Conservation (phyloP, 345 rosid genomes). For the Linum usitatissimum region DNA sequence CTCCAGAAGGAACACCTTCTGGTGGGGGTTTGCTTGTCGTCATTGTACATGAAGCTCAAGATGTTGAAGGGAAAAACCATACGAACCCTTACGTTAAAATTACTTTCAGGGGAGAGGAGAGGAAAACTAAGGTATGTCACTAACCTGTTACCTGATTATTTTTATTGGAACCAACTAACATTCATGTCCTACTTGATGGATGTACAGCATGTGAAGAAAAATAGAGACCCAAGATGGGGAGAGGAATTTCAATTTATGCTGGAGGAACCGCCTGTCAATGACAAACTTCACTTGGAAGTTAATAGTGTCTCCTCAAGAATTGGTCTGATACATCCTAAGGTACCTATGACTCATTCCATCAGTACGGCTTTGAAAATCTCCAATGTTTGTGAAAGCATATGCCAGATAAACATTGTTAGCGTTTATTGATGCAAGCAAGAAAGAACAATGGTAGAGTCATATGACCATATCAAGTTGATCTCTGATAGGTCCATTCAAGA, state of each 20-base stretch:
- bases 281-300: not conserved
- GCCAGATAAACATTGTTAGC: too few species aligned
- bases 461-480: too few species aligned
- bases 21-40: slow-evolving; percentile 4
- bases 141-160: not conserved
- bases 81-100: not conserved
- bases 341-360: not conserved
- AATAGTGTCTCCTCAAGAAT: not conserved
- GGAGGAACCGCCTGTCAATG: not conserved
- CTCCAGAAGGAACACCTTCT: slow-evolving; percentile 2
- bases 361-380: not conserved
- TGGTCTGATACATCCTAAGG: slow-evolving; percentile 3
- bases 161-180: not conserved
- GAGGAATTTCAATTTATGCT: slow-evolving; percentile 44
- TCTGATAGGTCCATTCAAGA: too few species aligned
- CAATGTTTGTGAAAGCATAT: not conserved
- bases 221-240: slow-evolving; percentile 23
- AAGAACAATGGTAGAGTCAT: too few species aligned
- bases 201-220: not conserved
- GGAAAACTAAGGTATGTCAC: not conserved
- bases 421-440: too few species aligned
- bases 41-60: slow-evolving; percentile 15
- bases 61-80: slow-evolving; percentile 67
- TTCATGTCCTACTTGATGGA: not conserved
- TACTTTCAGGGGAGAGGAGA: slow-evolving; percentile 5